These are phyloP conservation scores for Auxenochlorella pyrenoidosa DNA, from an alignment of 139 green algal species.

Conservation along the genomic window DNA sequence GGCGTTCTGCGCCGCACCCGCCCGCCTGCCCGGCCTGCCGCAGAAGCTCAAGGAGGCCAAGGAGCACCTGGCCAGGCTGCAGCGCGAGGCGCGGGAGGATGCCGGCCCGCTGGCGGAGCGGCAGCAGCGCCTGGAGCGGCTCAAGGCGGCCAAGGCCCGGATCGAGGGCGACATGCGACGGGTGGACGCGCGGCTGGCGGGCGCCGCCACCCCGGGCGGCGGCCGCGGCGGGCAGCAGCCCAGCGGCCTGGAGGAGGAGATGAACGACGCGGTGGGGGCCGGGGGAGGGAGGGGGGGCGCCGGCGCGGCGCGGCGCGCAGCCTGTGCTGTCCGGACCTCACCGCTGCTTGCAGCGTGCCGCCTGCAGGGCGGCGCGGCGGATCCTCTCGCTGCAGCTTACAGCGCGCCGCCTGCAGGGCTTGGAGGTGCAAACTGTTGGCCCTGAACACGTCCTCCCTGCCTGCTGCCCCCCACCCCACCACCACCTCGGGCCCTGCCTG, in stretches of 20 bases:
- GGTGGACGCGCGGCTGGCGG: background rate
- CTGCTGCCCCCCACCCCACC: background rate
- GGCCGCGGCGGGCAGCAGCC: background rate
- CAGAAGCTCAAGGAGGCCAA: background rate
- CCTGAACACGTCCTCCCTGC: background rate
- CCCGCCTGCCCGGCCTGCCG: background rate
- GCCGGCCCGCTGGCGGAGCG: constrained; percentile 14
- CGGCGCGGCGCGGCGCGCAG: too few relatives aligned
- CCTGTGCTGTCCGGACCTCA: too few relatives aligned
- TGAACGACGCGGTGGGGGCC: constrained; percentile 6
- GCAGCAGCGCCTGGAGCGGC: background rate
- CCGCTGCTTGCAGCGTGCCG: too few relatives aligned
- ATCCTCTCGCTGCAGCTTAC: background rate
- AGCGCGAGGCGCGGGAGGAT: background rate
- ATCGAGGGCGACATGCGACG: background rate
- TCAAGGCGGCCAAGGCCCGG: background rate
- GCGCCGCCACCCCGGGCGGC: background rate
- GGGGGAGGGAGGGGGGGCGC: too few relatives aligned
- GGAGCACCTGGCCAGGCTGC: constrained; percentile 21
- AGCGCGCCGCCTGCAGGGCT: background rate
- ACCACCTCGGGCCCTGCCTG: too few relatives aligned
- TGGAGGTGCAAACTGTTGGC: background rate
- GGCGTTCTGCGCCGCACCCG: background rate
- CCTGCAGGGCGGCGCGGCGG: too few relatives aligned
- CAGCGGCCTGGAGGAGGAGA: constrained; percentile 12